Base-by-base conservation (phyloP, 2,329 filamentous ascomycete species). In the Esteya vermicola region DNA sequence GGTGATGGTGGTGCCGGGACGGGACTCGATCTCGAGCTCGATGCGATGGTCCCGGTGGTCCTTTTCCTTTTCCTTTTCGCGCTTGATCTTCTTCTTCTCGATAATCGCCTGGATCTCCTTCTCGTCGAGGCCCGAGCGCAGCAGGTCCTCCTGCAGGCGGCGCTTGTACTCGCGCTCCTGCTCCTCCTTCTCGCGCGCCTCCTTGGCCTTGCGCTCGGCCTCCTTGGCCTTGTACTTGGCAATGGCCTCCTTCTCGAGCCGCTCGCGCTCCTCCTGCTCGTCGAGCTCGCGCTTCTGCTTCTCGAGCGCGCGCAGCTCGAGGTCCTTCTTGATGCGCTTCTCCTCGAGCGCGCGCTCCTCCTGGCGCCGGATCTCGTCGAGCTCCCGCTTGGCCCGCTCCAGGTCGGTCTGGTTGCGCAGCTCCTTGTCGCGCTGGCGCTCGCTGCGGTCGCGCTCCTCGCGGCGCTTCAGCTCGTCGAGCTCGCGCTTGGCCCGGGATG, bases 81-180 rank as follows among this genome's bases (percentile, higher is more conserved):
- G 48, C 49, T 57, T 54, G 48, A 59, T 51, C 51, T 67, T 70
- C 50, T 74, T 65, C 50, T 72, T 73, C 49, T 72, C 68, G 39
- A 78, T 53, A 45, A 79, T 70, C 18, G 72, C 71, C 32, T 64
- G 58, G 47, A 79, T 77, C 45, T 69, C 65, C 47, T 68, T 66
- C 49, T 76, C 71, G 49, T 70, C 66, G 32, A 79, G 58, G 3
- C 75, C 75, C 3, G 73, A 70, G 36, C 68, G 67, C 43, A 70
- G 56, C 28, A 80, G 58, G 37, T 76, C 67, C 46, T 76, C 70
- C 49, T 72, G 68, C 35, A 79, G 57, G 31, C 68, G 65, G 21
- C 61, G 59, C 51, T 69, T 64, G 48, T 72, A 76, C 49, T 76
- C 65, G 45, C 59, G 62, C 35, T 78, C 70, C 31, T 58, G 59